Evolutionary conservation across 2,329 filamentous ascomycete species (phyloP), one percentile per base, ranked within the genome.

Genomic region (Fusarium mexicanum): DNA sequence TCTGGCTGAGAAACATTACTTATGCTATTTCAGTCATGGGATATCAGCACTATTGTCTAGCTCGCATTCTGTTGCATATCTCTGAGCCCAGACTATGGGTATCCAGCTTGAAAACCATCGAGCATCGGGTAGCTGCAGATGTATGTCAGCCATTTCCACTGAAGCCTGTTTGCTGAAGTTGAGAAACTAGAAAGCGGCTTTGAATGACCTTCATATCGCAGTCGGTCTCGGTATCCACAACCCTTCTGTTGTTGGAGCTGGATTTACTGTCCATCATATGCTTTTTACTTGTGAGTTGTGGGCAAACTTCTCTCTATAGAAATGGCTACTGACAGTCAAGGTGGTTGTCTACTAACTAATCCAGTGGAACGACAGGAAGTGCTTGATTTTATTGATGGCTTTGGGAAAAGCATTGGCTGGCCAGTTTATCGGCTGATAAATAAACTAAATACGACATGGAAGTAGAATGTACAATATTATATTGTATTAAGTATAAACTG

Each of bases 291-390:
- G 47, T 51, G 20, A 51, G 47, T 31, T 51, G 1, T 24, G 3
- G 4, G 2, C 6, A 1, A 4, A 35, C 3, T 17, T 24, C 10
- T 20, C 1, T 5, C 26, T 0, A 20, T 1, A 9, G 0, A 0
- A 13, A 18, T 35, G 33, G 0, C 33, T 0, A 13, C 8, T 46
- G 1, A 46, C 3, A 20, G 29, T 24, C 2, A 4, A 51, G 47
- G 47, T 3, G 22, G 47, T 9, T 51, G 47, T 6, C 7, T 51
- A 4, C 3, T 51, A 0, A 51, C 22, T 17, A 2, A 51, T 13
- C 11, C 29, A 3, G 16, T 33, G 1, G 47, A 51, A 7, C 47
- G 3, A 3, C 29, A 51, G 7, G 47, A 51, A n/a, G 47, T 35
- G 14, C 22, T 51, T 33, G 12, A 17, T 8, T 50, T 50, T 6